Conservation (phyloP, 2,329 filamentous ascomycete species). For the Penicillium olsonii region DNA sequence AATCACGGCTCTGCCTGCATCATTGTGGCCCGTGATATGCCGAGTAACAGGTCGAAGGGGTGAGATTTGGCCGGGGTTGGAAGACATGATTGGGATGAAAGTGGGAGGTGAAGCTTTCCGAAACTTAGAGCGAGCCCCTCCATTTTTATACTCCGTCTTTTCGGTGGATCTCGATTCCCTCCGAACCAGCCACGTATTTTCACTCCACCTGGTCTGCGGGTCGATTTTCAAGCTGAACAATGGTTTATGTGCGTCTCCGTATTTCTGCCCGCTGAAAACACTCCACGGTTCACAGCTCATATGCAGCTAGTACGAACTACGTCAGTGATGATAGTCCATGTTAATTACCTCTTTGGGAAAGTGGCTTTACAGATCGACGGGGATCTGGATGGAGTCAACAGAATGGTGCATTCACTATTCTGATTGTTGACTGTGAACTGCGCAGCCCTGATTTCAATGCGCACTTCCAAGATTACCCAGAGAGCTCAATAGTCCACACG, state of each 20-base stretch:
- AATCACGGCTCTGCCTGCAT: conserved; percentile 38
- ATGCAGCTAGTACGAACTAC: background rate
- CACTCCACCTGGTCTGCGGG: background rate
- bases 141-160: background rate
- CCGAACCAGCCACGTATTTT: background rate
- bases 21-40: conserved; percentile 43
- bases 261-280: background rate
- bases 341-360: background rate
- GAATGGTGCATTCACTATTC: no score
- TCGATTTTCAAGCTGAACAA: background rate
- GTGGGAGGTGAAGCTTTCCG: background rate
- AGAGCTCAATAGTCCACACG: conserved; percentile 48
- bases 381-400: background rate
- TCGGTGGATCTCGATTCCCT: background rate
- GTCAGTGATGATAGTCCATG: background rate
- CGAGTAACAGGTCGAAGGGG: conserved; percentile 30
- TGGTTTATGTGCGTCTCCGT: background rate
- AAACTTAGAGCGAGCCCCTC: background rate
- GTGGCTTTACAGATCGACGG: background rate
- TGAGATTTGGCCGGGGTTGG: conserved; percentile 27
- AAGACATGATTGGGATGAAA: conserved; percentile 14
- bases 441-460: no score
- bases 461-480: no score
- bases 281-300: background rate
- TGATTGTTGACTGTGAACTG: no score